A percentile compares a stretch with the other conserved stretches of the same genome.
phyloP scores from a whole-genome alignment of 805 yeast genomes.

The Yarrowia sp. region DNA sequence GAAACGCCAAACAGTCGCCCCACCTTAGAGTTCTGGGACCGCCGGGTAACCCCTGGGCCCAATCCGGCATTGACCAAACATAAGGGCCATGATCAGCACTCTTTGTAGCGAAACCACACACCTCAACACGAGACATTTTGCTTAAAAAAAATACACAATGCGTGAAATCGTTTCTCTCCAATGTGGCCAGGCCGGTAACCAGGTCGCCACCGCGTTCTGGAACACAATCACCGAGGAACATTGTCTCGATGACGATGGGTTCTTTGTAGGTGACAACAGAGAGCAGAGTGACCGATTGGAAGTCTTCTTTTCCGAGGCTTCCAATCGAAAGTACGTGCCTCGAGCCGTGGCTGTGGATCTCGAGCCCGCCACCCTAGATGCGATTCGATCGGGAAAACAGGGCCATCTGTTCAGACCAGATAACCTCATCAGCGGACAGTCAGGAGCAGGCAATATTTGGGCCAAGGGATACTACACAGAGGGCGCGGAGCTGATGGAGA shows the following conservation, averaged over 20 bases:
- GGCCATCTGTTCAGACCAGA: conserved; percentile 93
- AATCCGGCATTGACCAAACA: conserved; percentile 32
- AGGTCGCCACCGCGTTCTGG: conserved; percentile 54
- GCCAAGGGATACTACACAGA: conserved; percentile 97
- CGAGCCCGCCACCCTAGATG: conserved; percentile 93
- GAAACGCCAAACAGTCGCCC: conserved; percentile 38
- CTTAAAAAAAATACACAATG: conserved; percentile 44
- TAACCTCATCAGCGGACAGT: conserved; percentile 86
- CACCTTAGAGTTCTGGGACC: background rate
- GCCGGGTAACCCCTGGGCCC: conserved; percentile 27
- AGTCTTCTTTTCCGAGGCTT: conserved; percentile 83
- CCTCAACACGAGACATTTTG: too few species aligned
- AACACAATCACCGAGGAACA: conserved; percentile 52
- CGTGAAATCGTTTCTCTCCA: conserved; percentile 56
- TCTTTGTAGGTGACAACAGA: conserved; percentile 42
- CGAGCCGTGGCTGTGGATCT: conserved; percentile 92
- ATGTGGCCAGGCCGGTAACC: conserved; percentile 57
- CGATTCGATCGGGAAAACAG: conserved; percentile 75
- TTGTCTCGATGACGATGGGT: conserved; percentile 50
- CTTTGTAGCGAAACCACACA: background rate
- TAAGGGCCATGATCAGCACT: conserved; percentile 17
- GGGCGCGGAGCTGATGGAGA: conserved; percentile 93
- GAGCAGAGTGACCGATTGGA: conserved; percentile 60
- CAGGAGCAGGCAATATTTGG: conserved; percentile 97
- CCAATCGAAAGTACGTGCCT: conserved; percentile 88